Evolutionary conservation across 1,139 yeast species (phyloP), one percentile per base, ranked within the genome.

Genomic region (Kluyveromyces sp.): DNA sequence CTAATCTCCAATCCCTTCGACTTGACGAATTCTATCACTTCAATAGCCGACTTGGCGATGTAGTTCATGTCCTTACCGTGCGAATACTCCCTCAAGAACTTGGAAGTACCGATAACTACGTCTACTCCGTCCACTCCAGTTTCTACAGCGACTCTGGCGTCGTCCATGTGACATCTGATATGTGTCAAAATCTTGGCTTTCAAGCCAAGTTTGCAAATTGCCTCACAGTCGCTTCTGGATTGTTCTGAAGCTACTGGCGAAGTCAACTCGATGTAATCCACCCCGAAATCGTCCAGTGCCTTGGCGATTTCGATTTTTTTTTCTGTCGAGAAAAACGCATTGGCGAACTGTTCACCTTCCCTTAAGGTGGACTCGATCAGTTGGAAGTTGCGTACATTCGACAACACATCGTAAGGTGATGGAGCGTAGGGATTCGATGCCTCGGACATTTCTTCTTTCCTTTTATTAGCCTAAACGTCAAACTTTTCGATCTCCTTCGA

Each of bases 91-190:
- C 96, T 80, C 60, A 88, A 74, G 67, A 86, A 88, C 66, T 83
- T 94, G 13, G 96, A 87, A 30, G 96, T 88, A 53, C 96, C 96
- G 69, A 88, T 88, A 42, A 88, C 96, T 45, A 88, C 95, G 69
- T 88, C 96, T 49, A 88, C 96, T 66, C 96, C 96, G 64, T 88
- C 96, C 50, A 88, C 96, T 63, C 96, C 96, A 40, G 96, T 88
- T 62, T 84, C 87, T 36, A 88, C 96, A 3, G 96, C 96, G 48
- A 88, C 83, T 63, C 83, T 76, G 52, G 96, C 96, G 61, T 88
- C 96, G 65, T 88, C 96, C 96, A 88, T 88, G 67, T 87, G 95
- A 68, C 96, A 88, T 69, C 95, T 78, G 57, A 87, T 86, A 65
- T 87, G 95, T 38, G 78, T 74, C 60, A 87, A 77, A 53, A 87